These are phyloP conservation scores for Hygrophila difformis DNA, from an alignment of 257 asterid species.

Conservation along the genomic window DNA sequence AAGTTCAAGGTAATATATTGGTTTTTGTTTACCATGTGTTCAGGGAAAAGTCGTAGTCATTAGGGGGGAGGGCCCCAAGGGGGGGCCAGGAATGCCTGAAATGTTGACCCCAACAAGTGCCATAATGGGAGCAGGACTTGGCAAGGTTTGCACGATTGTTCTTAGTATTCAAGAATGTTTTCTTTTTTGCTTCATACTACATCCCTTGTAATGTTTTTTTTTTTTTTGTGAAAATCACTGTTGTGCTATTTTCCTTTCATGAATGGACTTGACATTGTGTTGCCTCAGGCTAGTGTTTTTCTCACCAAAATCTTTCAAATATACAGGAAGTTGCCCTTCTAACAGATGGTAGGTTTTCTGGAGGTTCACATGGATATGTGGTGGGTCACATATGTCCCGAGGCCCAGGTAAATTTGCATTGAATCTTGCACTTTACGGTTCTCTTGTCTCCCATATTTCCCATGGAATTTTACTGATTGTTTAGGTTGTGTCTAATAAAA, in stretches of 20 bases:
- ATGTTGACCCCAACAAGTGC: conserved; percentile 99
- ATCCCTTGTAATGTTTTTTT: too few species aligned
- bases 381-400: conserved; percentile 97
- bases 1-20: too few species aligned
- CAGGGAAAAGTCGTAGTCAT: conserved; percentile 96
- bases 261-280: neutral
- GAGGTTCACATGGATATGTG: conserved; percentile 98
- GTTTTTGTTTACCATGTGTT: neutral
- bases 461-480: too few species aligned
- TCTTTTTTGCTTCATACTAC: too few species aligned
- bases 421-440: neutral
- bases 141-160: conserved; percentile 89
- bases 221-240: too few species aligned
- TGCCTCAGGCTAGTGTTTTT: neutral
- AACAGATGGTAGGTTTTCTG: conserved; percentile 97
- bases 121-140: conserved; percentile 99
- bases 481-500: too few species aligned
- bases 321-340: conserved; percentile 80
- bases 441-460: too few species aligned
- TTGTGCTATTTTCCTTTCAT: too few species aligned
- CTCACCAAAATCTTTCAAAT: neutral
- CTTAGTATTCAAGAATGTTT: too few species aligned
- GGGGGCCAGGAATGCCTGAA: conserved; percentile 99
- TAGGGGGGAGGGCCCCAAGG: conserved; percentile 98
- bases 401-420: conserved; percentile 60